Conservation (phyloP, 2,329 filamentous ascomycete genomes). For the Penicillium rolfsii region DNA sequence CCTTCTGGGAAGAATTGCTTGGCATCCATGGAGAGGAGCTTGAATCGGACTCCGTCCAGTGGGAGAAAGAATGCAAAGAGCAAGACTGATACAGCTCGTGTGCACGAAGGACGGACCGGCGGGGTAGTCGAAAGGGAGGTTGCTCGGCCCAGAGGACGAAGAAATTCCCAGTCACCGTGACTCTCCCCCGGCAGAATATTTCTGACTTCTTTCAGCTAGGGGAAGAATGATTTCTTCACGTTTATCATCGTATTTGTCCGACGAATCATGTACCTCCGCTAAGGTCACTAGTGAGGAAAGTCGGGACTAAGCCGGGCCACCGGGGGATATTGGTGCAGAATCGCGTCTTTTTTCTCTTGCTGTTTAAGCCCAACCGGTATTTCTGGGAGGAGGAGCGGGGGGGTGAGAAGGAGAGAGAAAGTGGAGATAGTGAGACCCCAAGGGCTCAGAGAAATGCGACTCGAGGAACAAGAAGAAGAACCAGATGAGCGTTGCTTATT, state of each 20-base stretch:
- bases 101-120: conserved; percentile 11
- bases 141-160: neutral
- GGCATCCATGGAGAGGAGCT: conserved; percentile 37
- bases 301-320: conserved; percentile 14
- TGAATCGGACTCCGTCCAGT: conserved; percentile 6
- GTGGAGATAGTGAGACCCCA: neutral
- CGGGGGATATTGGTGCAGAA: neutral
- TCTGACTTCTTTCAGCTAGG: neutral
- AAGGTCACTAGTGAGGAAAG: conserved; percentile 22
- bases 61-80: neutral
- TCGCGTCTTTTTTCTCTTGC: neutral
- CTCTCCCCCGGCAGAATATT: conserved; percentile 2
- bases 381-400: neutral
- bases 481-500: neutral
- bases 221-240: conserved; percentile 23
- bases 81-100: neutral
- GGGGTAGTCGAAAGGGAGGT: conserved; percentile 15
- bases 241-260: conserved; percentile 18
- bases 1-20: conserved; percentile 28
- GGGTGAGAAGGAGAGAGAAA: neutral
- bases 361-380: neutral
- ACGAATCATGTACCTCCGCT: conserved; percentile 26
- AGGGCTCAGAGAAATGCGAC: neutral
- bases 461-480: neutral
- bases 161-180: neutral